Evolutionary conservation across 139 green algal species (phyloP), one percentile per base, ranked within the genome.

Genomic region (Chlamydomonas schloesseri): DNA sequence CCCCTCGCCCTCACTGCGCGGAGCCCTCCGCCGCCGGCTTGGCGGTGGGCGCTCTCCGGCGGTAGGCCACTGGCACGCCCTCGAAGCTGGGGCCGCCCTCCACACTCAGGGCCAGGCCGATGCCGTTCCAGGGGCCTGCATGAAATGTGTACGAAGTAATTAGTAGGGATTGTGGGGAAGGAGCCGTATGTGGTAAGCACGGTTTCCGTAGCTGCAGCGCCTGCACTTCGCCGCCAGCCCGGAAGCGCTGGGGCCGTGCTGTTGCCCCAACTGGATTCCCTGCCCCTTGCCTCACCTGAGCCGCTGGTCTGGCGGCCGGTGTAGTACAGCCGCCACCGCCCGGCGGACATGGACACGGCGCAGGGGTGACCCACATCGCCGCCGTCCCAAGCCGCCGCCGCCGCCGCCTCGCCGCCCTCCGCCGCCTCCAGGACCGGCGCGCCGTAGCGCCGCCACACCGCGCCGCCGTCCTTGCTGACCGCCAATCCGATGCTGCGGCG

Each of bases 291-390:
- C 87, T 47, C 67, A 89, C 77, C 79, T 71, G 58, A 20, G 17
- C 55, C 57, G 42, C 71, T 73, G 36, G 36, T 37, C 62, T 47
- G 2, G 13, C 80, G 65, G 14, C 94, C 96, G 10, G 85, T 76
- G 78, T 98, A 98, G 88, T 98, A 98, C 60, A 98, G 67, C 83
- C 95, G 88, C 95, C 95, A 98, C 62, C 73, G 62, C 1, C 93
- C 93, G 13, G 46, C 89, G 20, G 95, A 91, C 96, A 98, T 98
- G n/a, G 94, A 91, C 62, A 98, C 94, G 6, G 91, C 91, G 57
- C 94, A 98, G 23, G 96, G 96, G 11, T 91, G 88, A 29, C 96
- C 96, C n/a, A 99, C 94, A 18, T 88, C 90, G 18, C 94, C 94
- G 3, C 24, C 83, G 73, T 99, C 96, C 96, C 96, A 99, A 13